Evolutionary conservation across 2,329 filamentous ascomycete species (phyloP).

Genomic region (Colletotrichum orchidophilum): DNA sequence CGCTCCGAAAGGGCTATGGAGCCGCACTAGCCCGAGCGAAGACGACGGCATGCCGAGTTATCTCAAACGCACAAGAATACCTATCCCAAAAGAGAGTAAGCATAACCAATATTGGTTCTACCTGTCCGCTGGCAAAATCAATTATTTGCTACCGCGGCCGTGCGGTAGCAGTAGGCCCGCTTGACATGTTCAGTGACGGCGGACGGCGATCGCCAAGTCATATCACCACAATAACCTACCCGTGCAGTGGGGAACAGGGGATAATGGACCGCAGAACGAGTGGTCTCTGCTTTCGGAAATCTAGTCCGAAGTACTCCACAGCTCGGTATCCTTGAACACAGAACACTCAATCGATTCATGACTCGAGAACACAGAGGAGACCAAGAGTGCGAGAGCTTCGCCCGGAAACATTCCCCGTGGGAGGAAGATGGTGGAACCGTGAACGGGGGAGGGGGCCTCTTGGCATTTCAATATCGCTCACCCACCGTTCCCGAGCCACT

Average conservation of each 20-base stretch:
- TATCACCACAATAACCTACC: background rate
- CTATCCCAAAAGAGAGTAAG: background rate
- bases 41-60: background rate
- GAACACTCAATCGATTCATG: background rate
- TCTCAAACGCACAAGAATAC: background rate
- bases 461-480: background rate
- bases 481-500: background rate
- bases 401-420: background rate
- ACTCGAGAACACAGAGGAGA: background rate
- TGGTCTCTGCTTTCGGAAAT: slow-evolving; percentile 3
- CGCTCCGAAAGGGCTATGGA: slow-evolving; percentile 1
- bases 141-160: background rate
- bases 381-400: background rate
- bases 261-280: background rate
- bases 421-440: background rate
- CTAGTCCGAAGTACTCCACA: background rate
- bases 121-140: background rate
- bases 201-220: background rate
- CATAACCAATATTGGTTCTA: background rate
- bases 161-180: background rate
- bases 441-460: background rate
- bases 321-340: background rate
- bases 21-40: background rate
- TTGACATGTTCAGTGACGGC: background rate
- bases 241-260: background rate